Base-by-base conservation (phyloP, 163 green algal species). In the Smithsoniella earleae region DNA sequence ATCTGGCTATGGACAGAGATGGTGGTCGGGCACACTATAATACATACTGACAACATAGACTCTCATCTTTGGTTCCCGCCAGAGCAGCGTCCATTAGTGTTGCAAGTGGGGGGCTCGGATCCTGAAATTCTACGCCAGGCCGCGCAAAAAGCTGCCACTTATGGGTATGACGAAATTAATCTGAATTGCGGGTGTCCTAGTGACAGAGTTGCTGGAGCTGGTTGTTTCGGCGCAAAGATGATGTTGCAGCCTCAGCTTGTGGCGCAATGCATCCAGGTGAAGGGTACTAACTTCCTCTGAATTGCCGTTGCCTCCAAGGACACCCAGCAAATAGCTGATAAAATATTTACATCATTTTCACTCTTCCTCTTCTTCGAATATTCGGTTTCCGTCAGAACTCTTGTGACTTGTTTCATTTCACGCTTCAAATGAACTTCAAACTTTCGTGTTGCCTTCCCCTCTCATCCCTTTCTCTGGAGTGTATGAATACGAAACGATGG, bases 1-100 rank as follows among this genome's bases (percentile, higher is more conserved):
- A 95, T 90, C 25, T 96, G 88, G 92, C 86, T 99, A 43, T 99
- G 93, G 84, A 99, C 94, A 0, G 94, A 99, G 81, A 99, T 98
- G 94, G 89, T 98, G 6, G 94, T 99, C 22, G 94, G 95, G 78
- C 84, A 89, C 34, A 97, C 94, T 2, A 76, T 98, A 22, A 74
- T 94, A 0, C 87, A 98, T 84, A 88, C 86, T 38, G 76, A 75
- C 0, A 40, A 85, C 49, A 77, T 75, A 22, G 86, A 92, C 66
- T 86, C 73, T 36, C 73, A 79, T 75, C 62, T 96, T 1, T 92
- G 85, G 85, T 96, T 95, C 55, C 90, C 90, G 4, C 84, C 82
- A 6, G 88, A 93, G 80, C 90, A 97, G 83, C 86, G 84, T 66
- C 91, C 91, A 36, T 86, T 97, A n/a, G 89, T 94, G 30, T 89